Conservation (phyloP, 169 alveolate species). For the Plasmodium knowlesi region DNA sequence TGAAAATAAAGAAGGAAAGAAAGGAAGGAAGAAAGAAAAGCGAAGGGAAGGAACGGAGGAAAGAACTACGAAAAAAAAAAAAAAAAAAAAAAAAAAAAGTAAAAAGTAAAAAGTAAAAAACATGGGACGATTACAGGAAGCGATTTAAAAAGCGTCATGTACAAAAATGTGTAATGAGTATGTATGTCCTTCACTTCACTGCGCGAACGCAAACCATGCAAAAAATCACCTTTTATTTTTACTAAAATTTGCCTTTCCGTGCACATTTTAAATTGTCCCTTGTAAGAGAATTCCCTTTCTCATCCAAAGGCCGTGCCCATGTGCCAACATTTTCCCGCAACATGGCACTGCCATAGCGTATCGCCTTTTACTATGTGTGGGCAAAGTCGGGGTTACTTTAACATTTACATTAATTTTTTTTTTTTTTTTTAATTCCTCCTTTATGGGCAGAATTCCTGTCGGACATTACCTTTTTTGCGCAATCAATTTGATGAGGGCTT, state of each 20-base stretch:
- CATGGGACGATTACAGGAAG: not conserved
- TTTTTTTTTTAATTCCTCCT: not conserved
- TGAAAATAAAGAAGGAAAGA: not conserved
- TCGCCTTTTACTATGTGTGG: not conserved
- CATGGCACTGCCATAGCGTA: not conserved
- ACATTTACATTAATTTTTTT: not conserved
- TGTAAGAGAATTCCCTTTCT: not conserved
- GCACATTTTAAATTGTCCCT: not conserved
- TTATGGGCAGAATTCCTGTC: not conserved
- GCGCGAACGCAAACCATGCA: not conserved
- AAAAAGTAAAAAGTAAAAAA: not conserved
- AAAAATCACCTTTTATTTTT: not conserved
- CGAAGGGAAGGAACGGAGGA: not conserved
- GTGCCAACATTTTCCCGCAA: not conserved
- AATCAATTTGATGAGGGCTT: not conserved
- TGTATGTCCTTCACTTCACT: not conserved
- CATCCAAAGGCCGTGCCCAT: not conserved
- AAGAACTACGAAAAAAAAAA: not conserved
- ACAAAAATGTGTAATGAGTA: not conserved
- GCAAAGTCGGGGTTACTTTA: not conserved
- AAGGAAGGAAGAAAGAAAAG: not conserved
- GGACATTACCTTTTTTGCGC: not conserved
- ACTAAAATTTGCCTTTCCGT: not conserved
- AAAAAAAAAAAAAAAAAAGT: not conserved
- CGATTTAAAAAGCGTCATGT: not conserved